A percentile compares a stretch with the other conserved stretches of the same genome.
These are phyloP conservation scores for Claviceps quebecensis DNA, from an alignment of 2,329 filamentous ascomycete genomes.

Conservation along the genomic window DNA sequence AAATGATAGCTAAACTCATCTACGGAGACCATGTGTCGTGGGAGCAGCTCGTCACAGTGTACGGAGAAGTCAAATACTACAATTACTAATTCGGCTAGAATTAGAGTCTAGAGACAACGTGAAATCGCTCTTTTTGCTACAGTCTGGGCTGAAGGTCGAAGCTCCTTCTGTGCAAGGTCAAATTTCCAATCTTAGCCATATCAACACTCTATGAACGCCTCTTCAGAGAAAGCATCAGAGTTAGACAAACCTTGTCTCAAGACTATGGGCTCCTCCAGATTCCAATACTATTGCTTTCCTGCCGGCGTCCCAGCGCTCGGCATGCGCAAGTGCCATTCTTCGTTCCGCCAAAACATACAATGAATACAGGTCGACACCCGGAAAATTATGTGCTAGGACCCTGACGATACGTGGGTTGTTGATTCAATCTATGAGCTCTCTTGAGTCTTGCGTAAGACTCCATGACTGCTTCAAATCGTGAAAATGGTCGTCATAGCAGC, in stretches of 20 bases:
- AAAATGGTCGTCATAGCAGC: background rate
- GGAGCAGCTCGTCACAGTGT: slow-evolving; percentile 3
- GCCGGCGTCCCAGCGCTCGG: slow-evolving; percentile 5
- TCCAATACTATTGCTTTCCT: too few species aligned
- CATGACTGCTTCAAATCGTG: slow-evolving; percentile 4
- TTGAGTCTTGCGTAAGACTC: slow-evolving; percentile 3
- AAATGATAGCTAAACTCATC: slow-evolving; percentile 2
- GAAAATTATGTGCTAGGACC: slow-evolving; percentile 6
- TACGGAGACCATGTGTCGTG: slow-evolving; percentile 1
- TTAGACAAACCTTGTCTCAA: background rate
- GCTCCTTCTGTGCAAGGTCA: too few species aligned
- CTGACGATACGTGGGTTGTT: slow-evolving; percentile 6
- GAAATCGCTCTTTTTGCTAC: too few species aligned
- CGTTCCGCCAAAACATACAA: slow-evolving; percentile 5
- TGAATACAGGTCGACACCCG: slow-evolving; percentile 1
- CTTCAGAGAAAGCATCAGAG: too few species aligned
- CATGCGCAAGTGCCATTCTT: slow-evolving; percentile 2
- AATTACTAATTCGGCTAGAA: too few species aligned
- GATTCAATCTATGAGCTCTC: too few species aligned
- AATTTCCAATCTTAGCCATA: too few species aligned
- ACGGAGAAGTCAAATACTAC: slow-evolving; percentile 1
- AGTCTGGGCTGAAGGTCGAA: too few species aligned
- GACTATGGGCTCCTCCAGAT: too few species aligned
- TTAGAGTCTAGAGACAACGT: too few species aligned
- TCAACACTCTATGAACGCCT: too few species aligned